Evolutionary conservation across 495 filamentous ascomycete species (phyloP), one percentile per base, ranked within the genome.

Genomic region (Glutinoglossum americanum): DNA sequence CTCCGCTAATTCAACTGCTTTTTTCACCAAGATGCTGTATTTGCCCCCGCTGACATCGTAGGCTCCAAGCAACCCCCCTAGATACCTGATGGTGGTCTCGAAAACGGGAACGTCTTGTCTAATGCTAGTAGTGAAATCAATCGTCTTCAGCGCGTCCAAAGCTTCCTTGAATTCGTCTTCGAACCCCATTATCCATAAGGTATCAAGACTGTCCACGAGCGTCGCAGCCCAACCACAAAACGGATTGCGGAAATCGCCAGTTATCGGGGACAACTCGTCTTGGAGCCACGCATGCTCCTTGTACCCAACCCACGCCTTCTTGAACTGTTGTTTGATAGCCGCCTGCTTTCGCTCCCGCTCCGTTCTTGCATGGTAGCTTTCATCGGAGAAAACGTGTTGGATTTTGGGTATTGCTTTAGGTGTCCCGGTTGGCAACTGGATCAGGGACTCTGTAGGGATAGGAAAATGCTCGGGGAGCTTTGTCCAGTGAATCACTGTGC

Each of bases 221-320:
- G 92, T 96, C 3, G 92, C 92, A 23, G 84, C 92, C 92, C 92
- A 98, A 25, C 86, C 87, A 66, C 83, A 89, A 64, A 98, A 98
- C 0, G 89, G 85, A 63, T 97, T 74, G 85, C 73, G 72, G 45
- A 53, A 61, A 10, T 55, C 51, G 11, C 69, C 71, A 10, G 67
- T 67, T 2, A 71, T 62, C n/a, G 71, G 71, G 26, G 56, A 59
- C 6, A 73, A 58, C 61, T 73, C 71, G 55, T 73, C 71, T 19
- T 66, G 56, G 32, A 65, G 58, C 65, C 65, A 73, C 28, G 71
- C 71, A 33, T 64, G 33, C 10, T 66, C 49, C 49, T 62, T 67
- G 57, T 73, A 73, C n/a, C 69, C 71, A 4, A 62, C 49, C 71
- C 71, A 73, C 15, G 66, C 61, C 26, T 68, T 59, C 49, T 61